phyloP scores from a whole-genome alignment of 495 filamentous ascomycete genomes.

The Penicillium odoratum region DNA sequence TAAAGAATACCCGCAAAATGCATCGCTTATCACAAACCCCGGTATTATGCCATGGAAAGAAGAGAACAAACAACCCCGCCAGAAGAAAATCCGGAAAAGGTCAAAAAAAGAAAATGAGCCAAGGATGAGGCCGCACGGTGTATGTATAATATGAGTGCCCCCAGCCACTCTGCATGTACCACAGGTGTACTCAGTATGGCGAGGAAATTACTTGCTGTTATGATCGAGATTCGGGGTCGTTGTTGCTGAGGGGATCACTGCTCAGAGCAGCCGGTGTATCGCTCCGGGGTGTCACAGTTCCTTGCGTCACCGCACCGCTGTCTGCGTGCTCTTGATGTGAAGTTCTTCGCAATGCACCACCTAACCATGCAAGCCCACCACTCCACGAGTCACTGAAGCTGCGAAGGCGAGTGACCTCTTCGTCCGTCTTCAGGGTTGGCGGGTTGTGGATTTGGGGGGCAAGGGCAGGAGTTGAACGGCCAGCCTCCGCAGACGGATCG shows the following conservation, averaged over 20 bases:
- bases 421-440: constrained; percentile 12
- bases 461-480: constrained; percentile 28
- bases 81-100: background rate
- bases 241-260: constrained; percentile 1
- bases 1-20: constrained; percentile 25
- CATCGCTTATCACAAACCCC: constrained; percentile 28
- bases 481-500: constrained; percentile 24
- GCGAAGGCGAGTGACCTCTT: constrained; percentile 34
- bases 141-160: constrained; percentile 26
- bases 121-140: constrained; percentile 7
- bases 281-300: constrained; percentile 13
- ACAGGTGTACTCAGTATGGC: background rate
- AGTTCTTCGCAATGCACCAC: constrained; percentile 29
- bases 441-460: constrained; percentile 18
- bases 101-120: constrained; percentile 2
- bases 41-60: constrained; percentile 13
- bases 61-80: background rate
- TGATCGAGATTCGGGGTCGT: constrained; percentile 13
- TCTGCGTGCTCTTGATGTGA: constrained; percentile 8
- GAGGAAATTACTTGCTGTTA: constrained; percentile 1
- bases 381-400: constrained; percentile 49
- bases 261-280: constrained; percentile 4
- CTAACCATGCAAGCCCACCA: constrained; percentile 44
- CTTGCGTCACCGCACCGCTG: constrained; percentile 19
- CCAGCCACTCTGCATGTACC: constrained; percentile 26